These are phyloP conservation scores for Mycena olivaceomarginata DNA, from an alignment of 768 basidiomycete genomes.

Conservation along the genomic window DNA sequence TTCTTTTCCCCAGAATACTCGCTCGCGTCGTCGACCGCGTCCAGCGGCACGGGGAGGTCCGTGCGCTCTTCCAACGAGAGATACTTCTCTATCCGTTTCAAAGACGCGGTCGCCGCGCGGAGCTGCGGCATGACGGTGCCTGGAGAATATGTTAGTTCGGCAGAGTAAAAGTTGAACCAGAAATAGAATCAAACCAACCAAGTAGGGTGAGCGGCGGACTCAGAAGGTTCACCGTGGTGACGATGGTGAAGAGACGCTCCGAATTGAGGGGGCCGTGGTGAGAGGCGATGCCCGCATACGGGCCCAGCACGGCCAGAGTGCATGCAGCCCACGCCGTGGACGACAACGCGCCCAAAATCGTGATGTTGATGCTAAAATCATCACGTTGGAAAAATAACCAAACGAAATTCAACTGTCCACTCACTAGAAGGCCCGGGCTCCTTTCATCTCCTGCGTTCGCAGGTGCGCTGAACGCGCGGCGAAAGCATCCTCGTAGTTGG, in stretches of 20 bases:
- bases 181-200: not conserved
- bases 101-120: slow-evolving; percentile 15
- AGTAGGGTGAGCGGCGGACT: slow-evolving; percentile 3
- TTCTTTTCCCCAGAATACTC: not conserved
- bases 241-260: slow-evolving; percentile 30
- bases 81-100: slow-evolving; percentile 30
- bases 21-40: not conserved
- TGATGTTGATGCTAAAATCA: slow-evolving; percentile 27
- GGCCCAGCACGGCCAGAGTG: slow-evolving; percentile 33
- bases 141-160: not conserved
- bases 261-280: slow-evolving; percentile 21
- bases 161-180: not conserved
- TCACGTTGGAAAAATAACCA: not conserved
- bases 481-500: slow-evolving; percentile 30
- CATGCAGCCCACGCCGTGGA: slow-evolving; percentile 20
- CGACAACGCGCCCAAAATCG: slow-evolving; percentile 28
- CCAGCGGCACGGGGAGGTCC: not conserved
- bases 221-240: slow-evolving; percentile 22
- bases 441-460: slow-evolving; percentile 30
- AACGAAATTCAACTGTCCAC: not conserved
- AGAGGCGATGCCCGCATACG: slow-evolving; percentile 30
- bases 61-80: slow-evolving; percentile 14
- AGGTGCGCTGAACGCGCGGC: slow-evolving; percentile 4
- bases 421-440: slow-evolving; percentile 35
- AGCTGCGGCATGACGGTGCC: slow-evolving; percentile 24